Conservation (phyloP, 495 filamentous ascomycete genomes). For the Penicillium soppii region DNA sequence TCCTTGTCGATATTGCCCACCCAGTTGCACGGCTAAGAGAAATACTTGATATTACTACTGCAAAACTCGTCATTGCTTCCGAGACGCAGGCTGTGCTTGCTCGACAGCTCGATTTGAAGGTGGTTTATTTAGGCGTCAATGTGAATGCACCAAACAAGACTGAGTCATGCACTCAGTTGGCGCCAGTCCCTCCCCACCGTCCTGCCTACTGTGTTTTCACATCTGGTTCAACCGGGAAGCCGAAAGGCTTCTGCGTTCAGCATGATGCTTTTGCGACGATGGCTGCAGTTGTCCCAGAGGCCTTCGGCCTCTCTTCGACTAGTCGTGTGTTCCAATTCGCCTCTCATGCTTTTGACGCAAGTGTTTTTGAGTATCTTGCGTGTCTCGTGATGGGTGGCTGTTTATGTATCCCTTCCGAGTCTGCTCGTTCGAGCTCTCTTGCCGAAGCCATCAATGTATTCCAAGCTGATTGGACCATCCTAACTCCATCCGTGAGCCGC, state of each 20-base stretch:
- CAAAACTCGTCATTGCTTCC: slow-evolving; percentile 17
- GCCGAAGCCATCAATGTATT: no score
- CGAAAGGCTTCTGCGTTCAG: slow-evolving; percentile 32
- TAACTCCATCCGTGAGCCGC: slow-evolving; percentile 1
- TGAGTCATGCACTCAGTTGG: no score
- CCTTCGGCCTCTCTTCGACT: slow-evolving; percentile 32
- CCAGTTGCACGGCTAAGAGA: slow-evolving; percentile 28
- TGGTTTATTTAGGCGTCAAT: not conserved
- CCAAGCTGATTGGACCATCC: no score
- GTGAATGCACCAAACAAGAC: no score
- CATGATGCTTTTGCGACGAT: slow-evolving; percentile 13
- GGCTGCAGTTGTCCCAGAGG: slow-evolving; percentile 5
- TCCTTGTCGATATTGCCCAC: slow-evolving; percentile 47
- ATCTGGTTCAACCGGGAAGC: slow-evolving; percentile 35
- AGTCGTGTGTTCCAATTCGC: slow-evolving; percentile 44
- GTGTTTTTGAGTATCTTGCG: slow-evolving; percentile 38
- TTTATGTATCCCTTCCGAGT: slow-evolving; percentile 29
- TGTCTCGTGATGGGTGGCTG: slow-evolving; percentile 39
- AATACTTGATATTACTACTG: slow-evolving; percentile 5
- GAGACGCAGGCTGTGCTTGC: not conserved
- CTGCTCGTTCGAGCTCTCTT: no score
- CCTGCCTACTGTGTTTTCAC: slow-evolving; percentile 38
- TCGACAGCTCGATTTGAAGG: not conserved
- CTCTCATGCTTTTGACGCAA: slow-evolving; percentile 43
- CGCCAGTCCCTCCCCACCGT: not conserved